Percentiles rank a stretch among this genome's conserved stretches.
These are phyloP conservation scores for Ceratocystis destructans DNA, from an alignment of 2,329 filamentous ascomycete species.

Conservation along the genomic window DNA sequence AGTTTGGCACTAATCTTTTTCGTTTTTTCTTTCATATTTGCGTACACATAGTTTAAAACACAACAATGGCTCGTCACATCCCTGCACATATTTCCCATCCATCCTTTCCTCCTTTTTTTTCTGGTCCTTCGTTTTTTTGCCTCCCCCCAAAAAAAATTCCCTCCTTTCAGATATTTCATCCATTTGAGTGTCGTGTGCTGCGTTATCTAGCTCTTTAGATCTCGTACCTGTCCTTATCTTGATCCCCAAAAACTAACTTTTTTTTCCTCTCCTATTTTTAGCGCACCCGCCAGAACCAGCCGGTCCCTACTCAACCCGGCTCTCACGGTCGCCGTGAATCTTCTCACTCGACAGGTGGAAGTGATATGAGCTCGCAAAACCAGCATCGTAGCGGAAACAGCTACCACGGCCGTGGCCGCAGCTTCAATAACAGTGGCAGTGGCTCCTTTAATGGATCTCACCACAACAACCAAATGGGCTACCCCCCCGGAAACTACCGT, in stretches of 20 bases:
- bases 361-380: conserved; percentile 25
- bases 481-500: conserved; percentile 27
- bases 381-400: conserved; percentile 44
- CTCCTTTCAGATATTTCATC: not conserved
- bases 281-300: conserved; percentile 49
- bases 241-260: not conserved
- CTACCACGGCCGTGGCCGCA: conserved; percentile 34
- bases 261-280: conserved; percentile 24
- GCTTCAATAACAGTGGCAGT: conserved; percentile 28
- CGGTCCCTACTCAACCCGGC: conserved; percentile 49
- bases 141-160: not conserved
- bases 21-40: conserved; percentile 13
- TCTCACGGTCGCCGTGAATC: conserved; percentile 74
- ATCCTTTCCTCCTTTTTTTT: not conserved
- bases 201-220: no score
- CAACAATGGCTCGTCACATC: not conserved
- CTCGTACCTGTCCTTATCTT: no score
- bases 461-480: conserved; percentile 31
- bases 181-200: no score
- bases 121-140: conserved; percentile 20
- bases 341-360: conserved; percentile 50
- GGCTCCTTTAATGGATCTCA: conserved; percentile 37
- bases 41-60: not conserved
- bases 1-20: conserved; percentile 41
- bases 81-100: not conserved